Conservation (phyloP, 179 eudicot species). For the Nepenthes alata region DNA sequence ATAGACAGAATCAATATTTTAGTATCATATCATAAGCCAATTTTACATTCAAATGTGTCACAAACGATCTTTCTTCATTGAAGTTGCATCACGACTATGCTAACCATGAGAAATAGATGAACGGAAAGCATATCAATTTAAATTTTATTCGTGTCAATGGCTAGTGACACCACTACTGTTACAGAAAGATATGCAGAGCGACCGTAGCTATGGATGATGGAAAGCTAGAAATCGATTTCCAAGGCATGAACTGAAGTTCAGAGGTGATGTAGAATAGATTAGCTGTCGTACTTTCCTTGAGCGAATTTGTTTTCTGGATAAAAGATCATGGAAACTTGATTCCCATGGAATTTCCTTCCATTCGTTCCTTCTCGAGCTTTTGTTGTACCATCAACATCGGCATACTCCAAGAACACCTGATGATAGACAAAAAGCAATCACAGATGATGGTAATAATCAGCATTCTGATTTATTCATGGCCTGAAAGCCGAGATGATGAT, state of each 20-base stretch:
- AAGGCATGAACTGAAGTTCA: background rate
- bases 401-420: slow-evolving; percentile 78
- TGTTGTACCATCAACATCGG: slow-evolving; percentile 45
- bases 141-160: too few relatives aligned
- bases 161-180: too few relatives aligned
- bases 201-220: background rate
- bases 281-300: slow-evolving; percentile 54
- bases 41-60: too few relatives aligned
- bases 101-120: too few relatives aligned
- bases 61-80: too few relatives aligned
- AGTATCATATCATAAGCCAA: too few relatives aligned
- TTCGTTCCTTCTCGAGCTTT: slow-evolving; percentile 59
- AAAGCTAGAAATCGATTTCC: background rate
- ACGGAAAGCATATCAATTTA: too few relatives aligned
- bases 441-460: background rate
- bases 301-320: slow-evolving; percentile 57
- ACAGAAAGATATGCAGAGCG: background rate
- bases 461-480: background rate
- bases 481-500: background rate
- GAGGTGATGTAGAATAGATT: background rate
- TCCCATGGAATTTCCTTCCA: slow-evolving; percentile 80
- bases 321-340: slow-evolving; percentile 57
- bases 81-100: too few relatives aligned
- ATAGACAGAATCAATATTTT: too few relatives aligned
- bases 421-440: background rate